Conservation (phyloP, 345 rosid species). For the Acer yangbiense region DNA sequence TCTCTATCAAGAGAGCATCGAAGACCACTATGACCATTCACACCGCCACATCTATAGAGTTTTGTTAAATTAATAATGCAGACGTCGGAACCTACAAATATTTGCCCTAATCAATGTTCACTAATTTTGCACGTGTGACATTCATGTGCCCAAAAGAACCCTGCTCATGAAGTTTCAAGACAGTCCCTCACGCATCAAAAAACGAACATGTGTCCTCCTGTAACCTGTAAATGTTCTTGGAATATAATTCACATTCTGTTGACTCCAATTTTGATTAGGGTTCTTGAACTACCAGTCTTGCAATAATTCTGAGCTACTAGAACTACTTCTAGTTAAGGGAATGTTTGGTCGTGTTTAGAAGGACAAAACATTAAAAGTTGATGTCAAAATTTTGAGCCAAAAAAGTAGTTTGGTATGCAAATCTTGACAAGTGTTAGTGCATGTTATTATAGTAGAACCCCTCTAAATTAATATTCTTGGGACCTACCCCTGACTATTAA, state of each 20-base stretch:
- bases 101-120: not conserved
- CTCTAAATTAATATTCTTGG: no score
- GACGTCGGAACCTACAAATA: not conserved
- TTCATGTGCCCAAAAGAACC: not conserved
- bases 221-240: not conserved
- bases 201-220: not conserved
- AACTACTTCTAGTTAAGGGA: not conserved
- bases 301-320: not conserved
- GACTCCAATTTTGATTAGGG: not conserved
- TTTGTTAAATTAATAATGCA: not conserved
- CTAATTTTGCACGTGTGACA: not conserved
- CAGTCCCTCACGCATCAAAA: not conserved
- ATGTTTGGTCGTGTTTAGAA: not conserved
- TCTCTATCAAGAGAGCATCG: no score
- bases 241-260: not conserved
- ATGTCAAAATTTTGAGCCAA: not conserved
- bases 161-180: not conserved
- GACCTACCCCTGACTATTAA: no score
- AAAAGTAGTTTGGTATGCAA: not conserved
- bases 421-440: not conserved
- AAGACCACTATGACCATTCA: not conserved
- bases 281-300: constrained; percentile 3
- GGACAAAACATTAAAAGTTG: not conserved
- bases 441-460: no score
- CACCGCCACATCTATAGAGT: not conserved